Conservation (phyloP, 2,329 filamentous ascomycete genomes). For the Colletotrichum karsti region DNA sequence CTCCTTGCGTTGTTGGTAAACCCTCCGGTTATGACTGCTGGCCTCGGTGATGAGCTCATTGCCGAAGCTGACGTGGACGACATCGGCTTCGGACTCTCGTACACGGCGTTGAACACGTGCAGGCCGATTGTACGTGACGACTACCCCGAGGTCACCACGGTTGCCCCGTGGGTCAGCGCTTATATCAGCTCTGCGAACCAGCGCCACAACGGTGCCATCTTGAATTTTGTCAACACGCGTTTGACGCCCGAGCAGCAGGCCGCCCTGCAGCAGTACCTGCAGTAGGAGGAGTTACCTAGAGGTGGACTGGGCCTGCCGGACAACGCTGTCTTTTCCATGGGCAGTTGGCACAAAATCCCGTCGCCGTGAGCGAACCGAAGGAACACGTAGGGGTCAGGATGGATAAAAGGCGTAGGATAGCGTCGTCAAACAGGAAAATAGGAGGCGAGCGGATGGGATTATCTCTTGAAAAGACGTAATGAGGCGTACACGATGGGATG, state of each 20-base stretch:
- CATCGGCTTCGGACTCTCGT: slow-evolving; percentile 92
- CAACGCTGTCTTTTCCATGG: slow-evolving; percentile 14
- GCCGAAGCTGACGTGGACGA: slow-evolving; percentile 94
- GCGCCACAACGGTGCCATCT: slow-evolving; percentile 76
- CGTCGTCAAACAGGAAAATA: neutral
- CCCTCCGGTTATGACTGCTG: slow-evolving; percentile 74
- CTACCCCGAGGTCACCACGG: slow-evolving; percentile 84
- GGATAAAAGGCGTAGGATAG: neutral
- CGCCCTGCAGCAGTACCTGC: slow-evolving; percentile 61
- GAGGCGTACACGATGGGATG: slow-evolving; percentile 9
- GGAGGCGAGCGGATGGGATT: neutral
- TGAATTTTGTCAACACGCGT: slow-evolving; percentile 75
- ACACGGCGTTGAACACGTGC: slow-evolving; percentile 93
- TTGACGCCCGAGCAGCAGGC: slow-evolving; percentile 69
- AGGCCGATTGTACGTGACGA: slow-evolving; percentile 78
- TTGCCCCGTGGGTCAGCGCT: slow-evolving; percentile 83
- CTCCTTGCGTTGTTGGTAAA: slow-evolving; percentile 90
- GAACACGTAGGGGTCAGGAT: neutral
- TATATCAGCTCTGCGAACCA: slow-evolving; percentile 82
- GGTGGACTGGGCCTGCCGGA: slow-evolving; percentile 16
- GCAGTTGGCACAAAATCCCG: slow-evolving; percentile 12
- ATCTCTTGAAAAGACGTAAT: neutral
- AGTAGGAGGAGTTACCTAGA: slow-evolving; percentile 37
- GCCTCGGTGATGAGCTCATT: slow-evolving; percentile 78
- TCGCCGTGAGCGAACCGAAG: neutral